Percentiles rank a stretch among this genome's conserved stretches.
phyloP scores from a whole-genome alignment of 2,329 filamentous ascomycete species.

The Samsoniella hepiali region DNA sequence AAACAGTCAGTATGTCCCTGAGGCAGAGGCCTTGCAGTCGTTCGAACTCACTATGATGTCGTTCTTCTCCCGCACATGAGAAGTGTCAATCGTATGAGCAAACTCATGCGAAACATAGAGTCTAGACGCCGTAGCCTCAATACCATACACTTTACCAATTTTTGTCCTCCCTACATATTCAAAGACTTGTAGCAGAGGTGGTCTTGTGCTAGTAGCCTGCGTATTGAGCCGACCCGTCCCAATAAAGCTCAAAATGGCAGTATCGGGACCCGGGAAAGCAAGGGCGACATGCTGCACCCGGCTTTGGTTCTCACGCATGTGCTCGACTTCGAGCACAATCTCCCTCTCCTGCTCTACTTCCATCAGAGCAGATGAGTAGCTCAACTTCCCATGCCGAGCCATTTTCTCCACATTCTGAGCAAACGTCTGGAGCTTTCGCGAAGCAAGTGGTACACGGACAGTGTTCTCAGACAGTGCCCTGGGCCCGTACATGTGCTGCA shows the following conservation, averaged over 20 bases:
- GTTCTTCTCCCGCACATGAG: not conserved
- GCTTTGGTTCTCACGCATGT: conserved; percentile 52
- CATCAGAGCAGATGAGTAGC: conserved; percentile 49
- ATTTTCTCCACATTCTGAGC: not conserved
- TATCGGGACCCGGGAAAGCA: conserved; percentile 34
- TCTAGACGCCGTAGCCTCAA: not conserved
- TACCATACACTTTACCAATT: not conserved
- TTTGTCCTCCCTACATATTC: conserved; percentile 3
- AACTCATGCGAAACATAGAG: conserved; percentile 10
- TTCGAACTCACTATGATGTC: not conserved
- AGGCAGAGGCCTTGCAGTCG: too few relatives aligned
- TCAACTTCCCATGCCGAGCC: not conserved
- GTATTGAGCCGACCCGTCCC: not conserved
- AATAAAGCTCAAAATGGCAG: not conserved
- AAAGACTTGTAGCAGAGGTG: not conserved
- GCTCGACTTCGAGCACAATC: conserved; percentile 56
- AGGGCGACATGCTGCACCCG: conserved; percentile 39
- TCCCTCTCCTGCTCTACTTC: conserved; percentile 61
- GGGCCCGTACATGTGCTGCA: conserved; percentile 56
- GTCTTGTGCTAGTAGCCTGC: not conserved
- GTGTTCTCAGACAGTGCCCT: conserved; percentile 9
- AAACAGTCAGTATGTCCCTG: conserved; percentile 18
- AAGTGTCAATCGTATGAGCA: not conserved
- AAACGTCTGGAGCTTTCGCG: not conserved
- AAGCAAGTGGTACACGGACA: not conserved